Base-by-base conservation (phyloP, 2,329 filamentous ascomycete species). In the Aspergillus quadricinctus region DNA sequence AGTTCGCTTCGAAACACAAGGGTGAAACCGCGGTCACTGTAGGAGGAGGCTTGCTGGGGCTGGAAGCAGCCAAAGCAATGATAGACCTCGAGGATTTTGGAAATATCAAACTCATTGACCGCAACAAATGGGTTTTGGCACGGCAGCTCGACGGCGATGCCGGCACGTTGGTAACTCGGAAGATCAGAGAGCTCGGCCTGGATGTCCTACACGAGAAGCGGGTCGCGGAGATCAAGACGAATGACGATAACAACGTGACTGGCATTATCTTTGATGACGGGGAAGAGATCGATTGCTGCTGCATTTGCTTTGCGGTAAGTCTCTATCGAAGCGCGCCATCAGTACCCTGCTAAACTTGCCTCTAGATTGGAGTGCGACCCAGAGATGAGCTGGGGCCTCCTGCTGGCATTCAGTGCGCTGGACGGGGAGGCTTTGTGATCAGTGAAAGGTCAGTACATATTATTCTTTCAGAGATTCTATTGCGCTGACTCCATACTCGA, bases 31-130 rank as follows among this genome's bases (percentile, higher is more conserved):
- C 89, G 0, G 83, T 86, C 4, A 90, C 94, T 0, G 89, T 96
- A 3, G 92, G 92, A 25, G 92, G 92, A 52, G 92, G 92, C 0
- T 74, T 97, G 25, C 80, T 96, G 0, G 92, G 92, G 0, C 82
- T 97, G 0, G 92, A 96, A 75, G 92, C 92, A 2, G 92, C 90
- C 35, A 94, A 96, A 66, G 92, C 92, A 1, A 92, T 96, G 89
- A 87, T 92, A 78, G 91, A 96, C 68, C 77, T 96, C 8, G 81
- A 89, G 64, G 83, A 86, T 52, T 95, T 88, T 67, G 79, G 81
- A 11, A 83, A 85, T 56, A 88, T 96, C 52, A 89, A 86, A 63
- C 77, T 96, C 8, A 85, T 96, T 52, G 92, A 96, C 72, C 81
- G 90, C 52, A 93, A 92, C 67, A 76, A 83, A 63, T 96, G 90